Evolutionary conservation across 441 rosid genomes (phyloP).

Genomic region (Populus trichocarpa): DNA sequence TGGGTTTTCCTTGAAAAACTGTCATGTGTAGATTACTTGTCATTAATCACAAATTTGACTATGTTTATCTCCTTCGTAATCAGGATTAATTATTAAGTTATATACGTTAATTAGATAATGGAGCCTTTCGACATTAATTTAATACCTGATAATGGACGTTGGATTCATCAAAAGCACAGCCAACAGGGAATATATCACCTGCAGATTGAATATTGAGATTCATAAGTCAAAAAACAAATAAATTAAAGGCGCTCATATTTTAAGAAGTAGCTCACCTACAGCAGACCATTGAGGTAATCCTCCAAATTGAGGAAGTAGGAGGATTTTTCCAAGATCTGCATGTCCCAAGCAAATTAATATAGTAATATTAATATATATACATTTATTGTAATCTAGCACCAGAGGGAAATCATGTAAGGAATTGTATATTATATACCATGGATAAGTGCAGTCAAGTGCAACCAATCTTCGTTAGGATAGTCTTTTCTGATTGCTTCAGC

Average conservation of each 20-base stretch:
- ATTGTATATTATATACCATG: conserved; percentile 44
- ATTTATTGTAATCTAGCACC: too few species aligned
- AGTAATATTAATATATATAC: too few species aligned
- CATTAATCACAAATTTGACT: neutral
- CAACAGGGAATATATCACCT: conserved; percentile 92
- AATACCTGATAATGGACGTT: conserved; percentile 68
- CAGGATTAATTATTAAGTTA: neutral
- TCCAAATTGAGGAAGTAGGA: conserved; percentile 65
- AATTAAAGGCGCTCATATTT: neutral
- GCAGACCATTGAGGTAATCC: conserved; percentile 90
- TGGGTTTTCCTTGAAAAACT: conserved; percentile 66
- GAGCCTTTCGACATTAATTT: neutral
- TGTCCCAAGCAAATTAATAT: neutral
- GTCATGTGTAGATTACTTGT: neutral
- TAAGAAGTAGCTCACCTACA: conserved; percentile 45
- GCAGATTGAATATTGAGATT: neutral
- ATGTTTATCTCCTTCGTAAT: neutral
- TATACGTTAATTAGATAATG: neutral
- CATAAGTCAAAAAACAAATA: neutral
- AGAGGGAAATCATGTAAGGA: too few species aligned
- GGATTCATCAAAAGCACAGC: conserved; percentile 76
- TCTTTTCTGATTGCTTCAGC: conserved; percentile 64
- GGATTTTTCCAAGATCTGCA: conserved; percentile 86
- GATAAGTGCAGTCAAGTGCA: conserved; percentile 84
- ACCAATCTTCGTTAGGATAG: conserved; percentile 80